Conservation (phyloP, 2,329 filamentous ascomycete species). For the Sclerotinia sclerotiorum region DNA sequence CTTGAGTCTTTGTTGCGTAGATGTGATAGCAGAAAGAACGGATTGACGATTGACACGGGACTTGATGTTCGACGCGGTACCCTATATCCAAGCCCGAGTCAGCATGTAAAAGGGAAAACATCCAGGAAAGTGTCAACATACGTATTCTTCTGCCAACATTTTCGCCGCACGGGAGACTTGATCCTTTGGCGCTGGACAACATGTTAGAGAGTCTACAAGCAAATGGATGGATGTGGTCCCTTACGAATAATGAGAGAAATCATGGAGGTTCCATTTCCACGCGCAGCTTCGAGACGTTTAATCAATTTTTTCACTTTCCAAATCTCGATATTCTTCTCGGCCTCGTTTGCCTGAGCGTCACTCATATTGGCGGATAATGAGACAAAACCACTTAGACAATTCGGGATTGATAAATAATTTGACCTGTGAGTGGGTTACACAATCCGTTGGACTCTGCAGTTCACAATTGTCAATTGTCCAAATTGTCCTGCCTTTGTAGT, state of each 20-base stretch:
- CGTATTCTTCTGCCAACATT: slow-evolving; percentile 99
- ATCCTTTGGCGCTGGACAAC: slow-evolving; percentile 80
- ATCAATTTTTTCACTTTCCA: slow-evolving; percentile 99
- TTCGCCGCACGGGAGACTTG: slow-evolving; percentile 94
- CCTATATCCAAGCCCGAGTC: slow-evolving; percentile 55
- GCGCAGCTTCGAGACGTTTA: slow-evolving; percentile 94
- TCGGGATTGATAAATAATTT: slow-evolving; percentile 5
- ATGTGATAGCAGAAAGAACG: slow-evolving; percentile 96
- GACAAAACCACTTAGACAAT: slow-evolving; percentile 18
- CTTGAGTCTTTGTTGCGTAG: slow-evolving; percentile 98
- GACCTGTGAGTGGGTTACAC: slow-evolving; percentile 12
- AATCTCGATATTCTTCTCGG: slow-evolving; percentile 93
- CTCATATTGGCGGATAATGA: slow-evolving; percentile 65
- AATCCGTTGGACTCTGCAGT: slow-evolving; percentile 22
- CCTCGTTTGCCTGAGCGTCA: slow-evolving; percentile 82
- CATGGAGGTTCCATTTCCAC: slow-evolving; percentile 99
- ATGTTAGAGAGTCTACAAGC: slow-evolving; percentile 18
- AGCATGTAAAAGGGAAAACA: slow-evolving; percentile 23
- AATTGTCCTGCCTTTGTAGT: slow-evolving; percentile 15
- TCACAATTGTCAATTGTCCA: slow-evolving; percentile 18
- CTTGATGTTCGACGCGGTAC: slow-evolving; percentile 99
- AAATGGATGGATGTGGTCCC: slow-evolving; percentile 41
- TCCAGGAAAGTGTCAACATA: slow-evolving; percentile 48
- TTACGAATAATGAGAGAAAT: slow-evolving; percentile 98
- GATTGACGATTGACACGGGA: slow-evolving; percentile 98